Percentiles rank a stretch among this genome's conserved stretches.
phyloP scores from a whole-genome alignment of 2,329 filamentous ascomycete species.

The Endothia cerciana region DNA sequence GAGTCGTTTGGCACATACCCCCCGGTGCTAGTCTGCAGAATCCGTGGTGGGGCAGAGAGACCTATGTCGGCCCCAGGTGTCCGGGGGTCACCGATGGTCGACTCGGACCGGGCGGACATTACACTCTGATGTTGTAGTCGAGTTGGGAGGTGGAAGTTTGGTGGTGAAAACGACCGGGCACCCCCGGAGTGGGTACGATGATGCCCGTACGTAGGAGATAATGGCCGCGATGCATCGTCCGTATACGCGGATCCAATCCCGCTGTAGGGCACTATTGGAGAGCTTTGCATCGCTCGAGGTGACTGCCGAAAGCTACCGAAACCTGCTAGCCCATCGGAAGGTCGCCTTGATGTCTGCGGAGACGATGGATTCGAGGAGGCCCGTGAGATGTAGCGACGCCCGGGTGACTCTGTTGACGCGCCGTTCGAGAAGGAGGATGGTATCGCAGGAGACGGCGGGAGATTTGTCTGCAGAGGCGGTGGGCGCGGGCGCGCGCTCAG shows the following conservation, averaged over 20 bases:
- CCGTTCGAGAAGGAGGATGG: neutral
- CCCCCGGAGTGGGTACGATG: slow-evolving; percentile 9
- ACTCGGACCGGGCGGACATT: slow-evolving; percentile 12
- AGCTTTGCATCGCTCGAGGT: neutral
- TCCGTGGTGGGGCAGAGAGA: slow-evolving; percentile 15
- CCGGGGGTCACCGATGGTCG: slow-evolving; percentile 1
- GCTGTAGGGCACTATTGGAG: neutral
- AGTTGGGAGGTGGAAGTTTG: slow-evolving; percentile 25
- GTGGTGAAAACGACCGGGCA: slow-evolving; percentile 15
- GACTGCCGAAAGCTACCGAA: neutral
- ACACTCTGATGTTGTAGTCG: slow-evolving; percentile 18
- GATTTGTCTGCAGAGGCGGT: slow-evolving; percentile 12
- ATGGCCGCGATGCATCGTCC: neutral
- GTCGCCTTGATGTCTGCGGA: slow-evolving; percentile 12
- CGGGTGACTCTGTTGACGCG: slow-evolving; percentile 7
- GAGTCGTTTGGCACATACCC: neutral
- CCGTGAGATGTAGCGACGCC: neutral
- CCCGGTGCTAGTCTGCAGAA: slow-evolving; percentile 8
- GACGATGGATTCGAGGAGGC: slow-evolving; percentile 4
- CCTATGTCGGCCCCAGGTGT: slow-evolving; percentile 7
- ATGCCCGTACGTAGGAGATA: neutral
- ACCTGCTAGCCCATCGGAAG: neutral
- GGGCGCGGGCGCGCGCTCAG: slow-evolving; percentile 8
- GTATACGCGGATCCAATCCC: slow-evolving; percentile 3
- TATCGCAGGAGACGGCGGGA: slow-evolving; percentile 11